Evolutionary conservation across 306 rosid genomes (phyloP).

Genomic region (Pyrus communis): DNA sequence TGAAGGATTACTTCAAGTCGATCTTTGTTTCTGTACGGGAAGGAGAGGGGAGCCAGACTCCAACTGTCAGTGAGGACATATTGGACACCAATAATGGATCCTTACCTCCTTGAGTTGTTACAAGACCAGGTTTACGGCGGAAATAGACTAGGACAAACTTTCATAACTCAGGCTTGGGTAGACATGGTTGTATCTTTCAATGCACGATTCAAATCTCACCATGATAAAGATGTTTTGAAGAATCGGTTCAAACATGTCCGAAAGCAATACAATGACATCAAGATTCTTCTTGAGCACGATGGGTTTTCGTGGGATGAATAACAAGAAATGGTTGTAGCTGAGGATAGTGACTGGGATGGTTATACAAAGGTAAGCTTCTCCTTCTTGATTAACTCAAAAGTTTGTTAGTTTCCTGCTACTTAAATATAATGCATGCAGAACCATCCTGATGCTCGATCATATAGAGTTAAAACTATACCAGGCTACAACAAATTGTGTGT

Average conservation of each 20-base stretch:
- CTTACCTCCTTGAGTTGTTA: constrained; percentile 53
- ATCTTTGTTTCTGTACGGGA: constrained; percentile 32
- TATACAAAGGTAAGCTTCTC: constrained; percentile 45
- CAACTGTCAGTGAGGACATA: constrained; percentile 48
- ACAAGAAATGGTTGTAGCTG: constrained; percentile 63
- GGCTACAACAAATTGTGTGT: constrained; percentile 53
- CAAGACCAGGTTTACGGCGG: constrained; percentile 55
- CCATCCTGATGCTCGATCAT: constrained; percentile 64
- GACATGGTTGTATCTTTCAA: constrained; percentile 55
- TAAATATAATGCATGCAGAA: constrained; percentile 41
- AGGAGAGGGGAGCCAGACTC: constrained; percentile 30
- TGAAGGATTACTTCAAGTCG: constrained; percentile 5
- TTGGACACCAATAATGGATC: constrained; percentile 83
- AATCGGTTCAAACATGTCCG: constrained; percentile 62
- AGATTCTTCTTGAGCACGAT: constrained; percentile 44
- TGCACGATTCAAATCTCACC: constrained; percentile 45
- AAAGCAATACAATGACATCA: constrained; percentile 59
- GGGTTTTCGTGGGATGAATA: constrained; percentile 70
- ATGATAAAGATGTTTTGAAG: constrained; percentile 70
- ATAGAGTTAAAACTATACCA: constrained; percentile 65
- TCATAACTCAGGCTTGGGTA: constrained; percentile 65
- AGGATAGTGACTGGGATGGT: constrained; percentile 59
- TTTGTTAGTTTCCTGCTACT: constrained; percentile 15
- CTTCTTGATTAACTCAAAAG: constrained; percentile 1
- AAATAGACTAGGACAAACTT: constrained; percentile 60